These are phyloP conservation scores for Lantana camara DNA, from an alignment of 257 asterid genomes.

Conservation along the genomic window DNA sequence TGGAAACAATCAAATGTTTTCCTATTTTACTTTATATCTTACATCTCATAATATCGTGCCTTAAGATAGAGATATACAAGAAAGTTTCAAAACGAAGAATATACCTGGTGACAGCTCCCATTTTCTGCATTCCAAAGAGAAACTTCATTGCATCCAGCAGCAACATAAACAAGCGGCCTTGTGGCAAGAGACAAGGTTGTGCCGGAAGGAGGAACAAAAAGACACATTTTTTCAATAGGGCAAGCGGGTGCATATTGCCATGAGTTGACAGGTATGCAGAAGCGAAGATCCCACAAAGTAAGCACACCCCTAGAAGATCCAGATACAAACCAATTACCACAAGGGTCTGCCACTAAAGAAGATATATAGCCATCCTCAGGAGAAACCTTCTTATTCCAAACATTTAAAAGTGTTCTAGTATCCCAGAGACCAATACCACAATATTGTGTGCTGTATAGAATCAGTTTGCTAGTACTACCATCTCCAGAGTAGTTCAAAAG, in stretches of 20 bases:
- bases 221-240: conserved; percentile 91
- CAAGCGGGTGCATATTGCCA: conserved; percentile 87
- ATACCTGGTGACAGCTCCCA: conserved; percentile 99
- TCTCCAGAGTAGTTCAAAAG: conserved; percentile 85
- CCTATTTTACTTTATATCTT: background rate
- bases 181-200: conserved; percentile 79
- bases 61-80: conserved; percentile 1
- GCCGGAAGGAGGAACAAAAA: conserved; percentile 84
- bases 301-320: conserved; percentile 98
- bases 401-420: conserved; percentile 65
- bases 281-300: conserved; percentile 97
- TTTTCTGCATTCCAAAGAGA: conserved; percentile 99
- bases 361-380: conserved; percentile 94
- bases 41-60: conserved; percentile 15
- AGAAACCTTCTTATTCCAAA: conserved; percentile 77
- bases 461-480: conserved; percentile 64
- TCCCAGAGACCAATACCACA: conserved; percentile 96
- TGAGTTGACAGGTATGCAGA: conserved; percentile 91
- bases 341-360: conserved; percentile 88
- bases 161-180: conserved; percentile 94
- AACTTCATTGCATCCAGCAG: conserved; percentile 96
- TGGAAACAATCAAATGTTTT: background rate
- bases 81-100: conserved; percentile 9
- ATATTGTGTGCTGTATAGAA: conserved; percentile 84
- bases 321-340: conserved; percentile 98